Evolutionary conservation across 768 basidiomycete species (phyloP).

Genomic region (Coprinellus micaceus): DNA sequence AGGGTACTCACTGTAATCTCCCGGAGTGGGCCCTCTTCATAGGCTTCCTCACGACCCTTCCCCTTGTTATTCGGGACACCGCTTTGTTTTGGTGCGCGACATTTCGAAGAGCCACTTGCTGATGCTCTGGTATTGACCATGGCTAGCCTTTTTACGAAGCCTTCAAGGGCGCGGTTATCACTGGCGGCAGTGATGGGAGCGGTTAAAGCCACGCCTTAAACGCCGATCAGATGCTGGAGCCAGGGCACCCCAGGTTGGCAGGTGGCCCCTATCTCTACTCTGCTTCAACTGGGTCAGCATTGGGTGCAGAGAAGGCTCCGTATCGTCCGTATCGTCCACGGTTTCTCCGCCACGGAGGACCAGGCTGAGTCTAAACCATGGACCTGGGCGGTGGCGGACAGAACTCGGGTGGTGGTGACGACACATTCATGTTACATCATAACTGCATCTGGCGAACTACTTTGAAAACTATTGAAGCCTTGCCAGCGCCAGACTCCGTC

Average conservation of each 20-base stretch:
- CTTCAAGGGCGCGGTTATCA: background rate
- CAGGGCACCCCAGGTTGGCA: no score
- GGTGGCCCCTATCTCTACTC: background rate
- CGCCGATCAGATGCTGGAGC: background rate
- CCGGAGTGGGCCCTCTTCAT: no score
- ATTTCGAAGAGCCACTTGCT: no score
- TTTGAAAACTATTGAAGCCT: background rate
- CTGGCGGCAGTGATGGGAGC: no score
- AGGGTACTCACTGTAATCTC: background rate
- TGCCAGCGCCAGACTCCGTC: background rate
- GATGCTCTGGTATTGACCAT: background rate
- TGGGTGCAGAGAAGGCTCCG: background rate
- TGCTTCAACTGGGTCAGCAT: background rate
- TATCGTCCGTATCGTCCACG: background rate
- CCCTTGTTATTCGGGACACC: no score
- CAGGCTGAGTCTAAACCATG: background rate
- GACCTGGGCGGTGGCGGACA: background rate
- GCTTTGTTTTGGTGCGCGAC: no score
- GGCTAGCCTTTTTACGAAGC: background rate
- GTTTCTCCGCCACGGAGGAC: background rate
- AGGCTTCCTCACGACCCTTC: no score
- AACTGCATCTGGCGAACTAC: conserved; percentile 8
- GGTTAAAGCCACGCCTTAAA: no score
- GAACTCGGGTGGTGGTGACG: conserved; percentile 5
- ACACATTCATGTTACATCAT: conserved; percentile 10